Evolutionary conservation across 164 flowering plant species (phyloP), one percentile per base, ranked within the genome.

Genomic region (Hamamelis virginiana): DNA sequence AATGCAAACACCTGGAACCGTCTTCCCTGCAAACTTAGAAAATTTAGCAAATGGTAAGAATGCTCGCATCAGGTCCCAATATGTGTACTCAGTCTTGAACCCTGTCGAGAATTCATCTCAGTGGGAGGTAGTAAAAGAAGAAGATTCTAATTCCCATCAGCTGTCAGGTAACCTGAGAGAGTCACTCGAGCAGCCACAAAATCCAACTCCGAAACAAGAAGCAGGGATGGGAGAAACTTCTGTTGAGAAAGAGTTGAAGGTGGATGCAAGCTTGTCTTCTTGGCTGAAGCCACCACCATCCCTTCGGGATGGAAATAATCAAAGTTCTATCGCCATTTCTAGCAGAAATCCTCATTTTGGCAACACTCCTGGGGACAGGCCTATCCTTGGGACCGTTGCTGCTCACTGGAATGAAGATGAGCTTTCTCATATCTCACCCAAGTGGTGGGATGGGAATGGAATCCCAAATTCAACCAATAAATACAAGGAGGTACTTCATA

Each of bases 1-100:
- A 70, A 92, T 95, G 97, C 96, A 95, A 77, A 92, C 97, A 44
- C 99, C 99, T 59, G 99, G 97, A 69, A 92, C 97, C 70, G 87
- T 84, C 59, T 95, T 79, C 63, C 82, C 96, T 13, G 69, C 81
- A 57, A 78, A 76, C 63, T 9, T 73, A 11, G 82, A 83, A 41
- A 74, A 71, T 53, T 19, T 75, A 19, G 76, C 67, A 51, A 72
- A 73, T 69, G 80, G 83, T 23, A 92, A 74, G 69, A 75, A 74
- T 72, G 64, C 74, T 50, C 77, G 85, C 67, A 79, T 92, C 76
- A 82, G 94, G 75, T 89, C 92, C 44, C 96, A 89, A 73, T 91
- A 82, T 78, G 90, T 91, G 4, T 81, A 86, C 74, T 75, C 92
- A 52, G 89, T 78, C 13, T 44, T 69, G 45, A 86, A 87, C 64